A percentile compares a stretch with the other conserved stretches of the same genome.
Conservation (phyloP, 2,329 filamentous ascomycete genomes). For the Verticillium dahliae region DNA sequence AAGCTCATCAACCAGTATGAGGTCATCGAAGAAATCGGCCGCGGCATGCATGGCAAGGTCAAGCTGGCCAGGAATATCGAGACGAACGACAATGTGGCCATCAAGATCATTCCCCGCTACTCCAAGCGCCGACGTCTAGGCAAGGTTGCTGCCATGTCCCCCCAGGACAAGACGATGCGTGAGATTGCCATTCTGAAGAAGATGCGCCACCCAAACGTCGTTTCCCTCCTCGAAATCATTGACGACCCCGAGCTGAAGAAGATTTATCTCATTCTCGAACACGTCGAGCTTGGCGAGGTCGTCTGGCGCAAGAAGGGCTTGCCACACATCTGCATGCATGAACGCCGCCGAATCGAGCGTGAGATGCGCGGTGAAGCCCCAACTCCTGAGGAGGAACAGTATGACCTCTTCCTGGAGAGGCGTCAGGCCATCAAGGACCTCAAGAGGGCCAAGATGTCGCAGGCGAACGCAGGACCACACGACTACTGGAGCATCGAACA, state of each 20-base stretch:
- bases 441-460: conserved; percentile 49
- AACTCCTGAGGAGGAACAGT: conserved; percentile 53
- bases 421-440: conserved; percentile 51
- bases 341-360: conserved; percentile 72
- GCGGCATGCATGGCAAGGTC: conserved; percentile 95
- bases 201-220: conserved; percentile 94
- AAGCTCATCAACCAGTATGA: conserved; percentile 98
- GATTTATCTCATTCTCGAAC: conserved; percentile 96
- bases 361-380: conserved; percentile 57
- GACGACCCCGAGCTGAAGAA: conserved; percentile 95
- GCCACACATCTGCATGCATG: conserved; percentile 74
- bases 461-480: conserved; percentile 43
- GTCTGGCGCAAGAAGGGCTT: conserved; percentile 87
- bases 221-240: conserved; percentile 92
- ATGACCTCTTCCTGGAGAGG: conserved; percentile 51
- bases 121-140: conserved; percentile 92
- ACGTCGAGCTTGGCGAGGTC: conserved; percentile 89
- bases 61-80: conserved; percentile 82
- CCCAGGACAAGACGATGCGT: conserved; percentile 78
- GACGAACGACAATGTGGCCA: conserved; percentile 76
- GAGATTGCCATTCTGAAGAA: conserved; percentile 99
- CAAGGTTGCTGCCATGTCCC: conserved; percentile 60
- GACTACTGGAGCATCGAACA: conserved; percentile 83
- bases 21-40: conserved; percentile 90
- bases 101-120: conserved; percentile 97